A percentile compares a stretch with the other conserved stretches of the same genome.
phyloP scores from a whole-genome alignment of 2,329 filamentous ascomycete species.

The Penicillium sp. region DNA sequence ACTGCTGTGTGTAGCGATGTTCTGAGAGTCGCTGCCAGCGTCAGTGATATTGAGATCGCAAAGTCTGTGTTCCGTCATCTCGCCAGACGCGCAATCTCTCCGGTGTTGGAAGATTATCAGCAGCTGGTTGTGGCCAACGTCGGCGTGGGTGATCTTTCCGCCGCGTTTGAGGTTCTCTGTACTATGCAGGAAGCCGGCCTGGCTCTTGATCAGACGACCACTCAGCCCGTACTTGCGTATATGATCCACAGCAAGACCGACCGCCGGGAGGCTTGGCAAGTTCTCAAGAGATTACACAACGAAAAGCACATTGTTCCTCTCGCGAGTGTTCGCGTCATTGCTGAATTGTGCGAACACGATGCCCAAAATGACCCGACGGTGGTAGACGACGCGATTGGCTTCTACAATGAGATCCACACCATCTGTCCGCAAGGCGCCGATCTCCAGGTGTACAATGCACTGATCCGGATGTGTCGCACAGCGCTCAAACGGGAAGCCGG shows the following conservation, averaged over 20 bases:
- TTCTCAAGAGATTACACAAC: conserved; percentile 62
- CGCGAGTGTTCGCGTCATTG: conserved; percentile 54
- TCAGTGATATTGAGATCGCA: conserved; percentile 71
- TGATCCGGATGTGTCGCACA: conserved; percentile 59
- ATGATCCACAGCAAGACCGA: conserved; percentile 58
- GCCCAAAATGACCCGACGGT: conserved; percentile 38
- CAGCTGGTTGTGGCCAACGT: conserved; percentile 75
- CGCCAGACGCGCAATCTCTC: conserved; percentile 59
- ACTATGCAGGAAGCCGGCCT: conserved; percentile 74
- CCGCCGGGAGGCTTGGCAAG: conserved; percentile 59
- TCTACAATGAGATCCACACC: conserved; percentile 67
- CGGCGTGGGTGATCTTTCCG: conserved; percentile 63
- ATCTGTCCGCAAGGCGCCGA: conserved; percentile 55
- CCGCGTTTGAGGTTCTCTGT: conserved; percentile 72
- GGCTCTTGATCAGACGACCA: conserved; percentile 63
- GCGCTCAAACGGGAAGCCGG: conserved; percentile 59
- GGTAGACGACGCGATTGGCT: conserved; percentile 59
- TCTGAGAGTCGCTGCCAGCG: conserved; percentile 72
- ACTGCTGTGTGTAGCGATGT: conserved; percentile 71
- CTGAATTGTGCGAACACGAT: conserved; percentile 58
- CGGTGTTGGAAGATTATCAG: conserved; percentile 77
- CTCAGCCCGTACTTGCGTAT: conserved; percentile 65
- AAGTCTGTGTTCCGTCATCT: conserved; percentile 73
- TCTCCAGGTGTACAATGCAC: conserved; percentile 63
- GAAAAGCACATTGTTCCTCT: conserved; percentile 58